Percentiles rank a stretch among this genome's conserved stretches.
phyloP scores from a whole-genome alignment of 176 grass and related monocot genomes.

The Tillandsia fasciculata region DNA sequence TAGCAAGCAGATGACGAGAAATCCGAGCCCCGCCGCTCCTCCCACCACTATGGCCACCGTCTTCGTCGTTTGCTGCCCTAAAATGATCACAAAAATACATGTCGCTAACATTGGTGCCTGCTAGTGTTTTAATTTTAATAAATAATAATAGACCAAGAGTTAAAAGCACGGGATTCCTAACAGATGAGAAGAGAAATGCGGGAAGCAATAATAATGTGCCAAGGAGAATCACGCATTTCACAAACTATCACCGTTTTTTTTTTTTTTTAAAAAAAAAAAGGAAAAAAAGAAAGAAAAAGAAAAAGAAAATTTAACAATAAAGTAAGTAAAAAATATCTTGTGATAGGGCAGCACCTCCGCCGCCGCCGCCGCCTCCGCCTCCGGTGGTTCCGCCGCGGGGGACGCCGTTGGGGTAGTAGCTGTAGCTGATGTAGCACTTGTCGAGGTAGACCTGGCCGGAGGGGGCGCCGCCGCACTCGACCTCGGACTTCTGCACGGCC shows the following conservation, averaged over 20 bases:
- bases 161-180: no score
- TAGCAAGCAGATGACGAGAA: conserved; percentile 94
- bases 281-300: not conserved
- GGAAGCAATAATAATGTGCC: no score
- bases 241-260: no score
- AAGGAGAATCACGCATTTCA: no score
- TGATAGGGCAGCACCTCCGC: conserved; percentile 16
- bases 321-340: not conserved
- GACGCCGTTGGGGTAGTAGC: conserved; percentile 72
- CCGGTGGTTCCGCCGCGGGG: conserved; percentile 25
- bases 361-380: not conserved
- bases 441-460: conserved; percentile 93
- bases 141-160: no score
- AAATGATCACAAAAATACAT: conserved; percentile 8
- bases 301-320: no score
- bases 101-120: not conserved
- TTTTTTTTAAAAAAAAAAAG: not conserved
- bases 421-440: conserved; percentile 99
- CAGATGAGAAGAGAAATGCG: no score
- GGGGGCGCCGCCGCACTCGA: conserved; percentile 77
- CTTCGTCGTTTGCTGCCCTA: conserved; percentile 80
- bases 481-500: conserved; percentile 83
- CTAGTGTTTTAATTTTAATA: not conserved
- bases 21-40: conserved; percentile 67
- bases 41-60: conserved; percentile 98